phyloP scores from a whole-genome alignment of 2,329 filamentous ascomycete species.

The Pseudogymnoascus sp. region DNA sequence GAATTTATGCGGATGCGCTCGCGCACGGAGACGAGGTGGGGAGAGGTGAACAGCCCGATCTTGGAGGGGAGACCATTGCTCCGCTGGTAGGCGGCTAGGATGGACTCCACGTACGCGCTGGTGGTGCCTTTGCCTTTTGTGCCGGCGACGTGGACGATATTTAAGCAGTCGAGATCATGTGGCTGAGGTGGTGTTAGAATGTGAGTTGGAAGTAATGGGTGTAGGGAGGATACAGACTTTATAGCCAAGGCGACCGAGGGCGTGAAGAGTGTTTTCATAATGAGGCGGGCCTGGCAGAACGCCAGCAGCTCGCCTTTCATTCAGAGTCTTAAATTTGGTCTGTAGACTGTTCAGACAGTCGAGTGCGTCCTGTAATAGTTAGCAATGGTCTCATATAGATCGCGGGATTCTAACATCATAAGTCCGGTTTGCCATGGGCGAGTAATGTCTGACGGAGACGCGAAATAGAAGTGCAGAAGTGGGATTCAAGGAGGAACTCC shows the following conservation, averaged over 20 bases:
- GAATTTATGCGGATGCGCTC: conserved; percentile 81
- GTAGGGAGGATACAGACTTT: neutral
- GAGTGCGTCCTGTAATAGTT: conserved; percentile 63
- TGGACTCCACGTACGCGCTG: conserved; percentile 72
- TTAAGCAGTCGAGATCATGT: neutral
- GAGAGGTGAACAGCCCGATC: conserved; percentile 76
- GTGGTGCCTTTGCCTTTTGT: conserved; percentile 93
- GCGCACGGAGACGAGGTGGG: conserved; percentile 73
- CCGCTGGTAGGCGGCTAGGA: conserved; percentile 55
- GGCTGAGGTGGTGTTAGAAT: neutral
- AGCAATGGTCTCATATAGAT: neutral
- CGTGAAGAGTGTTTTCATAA: conserved; percentile 1
- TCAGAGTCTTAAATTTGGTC: conserved; percentile 73
- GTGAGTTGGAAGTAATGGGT: neutral
- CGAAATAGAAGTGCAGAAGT: neutral
- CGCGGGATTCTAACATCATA: neutral
- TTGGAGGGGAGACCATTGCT: conserved; percentile 21
- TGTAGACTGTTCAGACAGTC: conserved; percentile 82
- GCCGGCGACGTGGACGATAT: conserved; percentile 70
- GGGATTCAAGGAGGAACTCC: neutral
- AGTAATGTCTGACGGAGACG: neutral
- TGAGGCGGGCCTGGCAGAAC: conserved; percentile 27
- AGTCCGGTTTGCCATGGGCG: neutral
- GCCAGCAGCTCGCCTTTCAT: conserved; percentile 69
- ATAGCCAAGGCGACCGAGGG: neutral